phyloP scores from a whole-genome alignment of 2,329 filamentous ascomycete species.

The Rhinocladiella similis region DNA sequence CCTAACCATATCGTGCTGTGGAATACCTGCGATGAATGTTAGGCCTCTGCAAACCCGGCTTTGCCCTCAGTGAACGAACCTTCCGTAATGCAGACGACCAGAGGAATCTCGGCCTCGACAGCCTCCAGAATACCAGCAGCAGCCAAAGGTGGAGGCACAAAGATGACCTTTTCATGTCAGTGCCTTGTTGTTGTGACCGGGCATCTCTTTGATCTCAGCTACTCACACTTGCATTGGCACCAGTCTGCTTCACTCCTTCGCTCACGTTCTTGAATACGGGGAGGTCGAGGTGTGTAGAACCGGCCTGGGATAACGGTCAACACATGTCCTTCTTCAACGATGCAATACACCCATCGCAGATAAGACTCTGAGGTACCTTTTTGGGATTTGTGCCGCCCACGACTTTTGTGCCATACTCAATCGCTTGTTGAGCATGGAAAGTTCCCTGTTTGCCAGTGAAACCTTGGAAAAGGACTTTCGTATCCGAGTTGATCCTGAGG shows the following conservation, averaged over 20 bases:
- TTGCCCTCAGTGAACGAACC: conserved; percentile 45
- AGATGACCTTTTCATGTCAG: conserved; percentile 55
- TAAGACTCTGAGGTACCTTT: conserved; percentile 55
- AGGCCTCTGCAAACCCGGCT: conserved; percentile 41
- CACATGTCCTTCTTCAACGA: not conserved
- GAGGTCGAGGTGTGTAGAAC: conserved; percentile 80
- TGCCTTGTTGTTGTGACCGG: not conserved
- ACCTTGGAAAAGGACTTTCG: conserved; percentile 96
- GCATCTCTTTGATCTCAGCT: not conserved
- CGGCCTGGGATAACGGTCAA: conserved; percentile 52
- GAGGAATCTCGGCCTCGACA: conserved; percentile 84
- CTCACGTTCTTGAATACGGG: conserved; percentile 89
- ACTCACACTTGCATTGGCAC: conserved; percentile 78
- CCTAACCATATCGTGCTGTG: conserved; percentile 84
- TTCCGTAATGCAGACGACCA: conserved; percentile 70
- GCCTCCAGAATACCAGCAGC: conserved; percentile 97
- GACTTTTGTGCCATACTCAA: conserved; percentile 98
- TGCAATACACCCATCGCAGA: not conserved
- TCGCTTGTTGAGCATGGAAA: conserved; percentile 96
- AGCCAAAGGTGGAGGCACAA: conserved; percentile 87
- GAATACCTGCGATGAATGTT: conserved; percentile 33
- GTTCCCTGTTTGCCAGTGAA: conserved; percentile 26
- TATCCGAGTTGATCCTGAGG: conserved; percentile 88
- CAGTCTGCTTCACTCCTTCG: conserved; percentile 86
- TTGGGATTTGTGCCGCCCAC: conserved; percentile 98